A percentile compares a stretch with the other conserved stretches of the same genome.
phyloP scores from a whole-genome alignment of 805 yeast species.

The Myxozyma lipomycoides region DNA sequence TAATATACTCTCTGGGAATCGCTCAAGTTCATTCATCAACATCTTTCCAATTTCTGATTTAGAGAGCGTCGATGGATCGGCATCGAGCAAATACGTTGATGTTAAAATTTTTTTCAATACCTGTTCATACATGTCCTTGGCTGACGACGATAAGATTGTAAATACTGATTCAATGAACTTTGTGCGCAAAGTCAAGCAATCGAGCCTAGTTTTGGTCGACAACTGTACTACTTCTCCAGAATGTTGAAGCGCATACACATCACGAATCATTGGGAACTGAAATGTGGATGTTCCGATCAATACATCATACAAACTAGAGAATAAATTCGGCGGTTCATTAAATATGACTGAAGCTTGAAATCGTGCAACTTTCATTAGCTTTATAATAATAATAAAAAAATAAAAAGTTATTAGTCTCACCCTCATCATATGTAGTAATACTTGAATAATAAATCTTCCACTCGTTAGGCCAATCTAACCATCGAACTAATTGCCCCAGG shows the following conservation, averaged over 20 bases:
- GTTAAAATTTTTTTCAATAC: slow-evolving; percentile 2
- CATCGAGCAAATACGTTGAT: slow-evolving; percentile 2
- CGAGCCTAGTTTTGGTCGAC: neutral
- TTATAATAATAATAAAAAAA: neutral
- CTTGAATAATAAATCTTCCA: slow-evolving; percentile 40
- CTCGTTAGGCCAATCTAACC: slow-evolving; percentile 74
- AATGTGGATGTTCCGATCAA: too few relatives aligned
- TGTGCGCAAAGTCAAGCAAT: slow-evolving; percentile 6
- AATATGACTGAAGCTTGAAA: neutral
- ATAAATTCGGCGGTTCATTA: slow-evolving; percentile 14
- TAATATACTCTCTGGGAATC: slow-evolving; percentile 69
- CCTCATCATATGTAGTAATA: slow-evolving; percentile 34
- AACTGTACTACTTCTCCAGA: neutral
- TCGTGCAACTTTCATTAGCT: neutral
- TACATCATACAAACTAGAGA: slow-evolving; percentile 4
- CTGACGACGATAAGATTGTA: slow-evolving; percentile 5
- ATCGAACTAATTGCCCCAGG: slow-evolving; percentile 55
- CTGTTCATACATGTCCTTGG: slow-evolving; percentile 7
- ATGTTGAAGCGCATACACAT: slow-evolving; percentile 3
- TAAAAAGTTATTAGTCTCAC: neutral
- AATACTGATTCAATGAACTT: slow-evolving; percentile 8
- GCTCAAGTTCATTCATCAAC: slow-evolving; percentile 55
- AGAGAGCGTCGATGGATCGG: neutral
- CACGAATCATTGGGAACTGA: slow-evolving; percentile 3
- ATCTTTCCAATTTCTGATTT: slow-evolving; percentile 32